Base-by-base conservation (phyloP, 192 early-diverging fungal species). In the Haplosporangium gracile region DNA sequence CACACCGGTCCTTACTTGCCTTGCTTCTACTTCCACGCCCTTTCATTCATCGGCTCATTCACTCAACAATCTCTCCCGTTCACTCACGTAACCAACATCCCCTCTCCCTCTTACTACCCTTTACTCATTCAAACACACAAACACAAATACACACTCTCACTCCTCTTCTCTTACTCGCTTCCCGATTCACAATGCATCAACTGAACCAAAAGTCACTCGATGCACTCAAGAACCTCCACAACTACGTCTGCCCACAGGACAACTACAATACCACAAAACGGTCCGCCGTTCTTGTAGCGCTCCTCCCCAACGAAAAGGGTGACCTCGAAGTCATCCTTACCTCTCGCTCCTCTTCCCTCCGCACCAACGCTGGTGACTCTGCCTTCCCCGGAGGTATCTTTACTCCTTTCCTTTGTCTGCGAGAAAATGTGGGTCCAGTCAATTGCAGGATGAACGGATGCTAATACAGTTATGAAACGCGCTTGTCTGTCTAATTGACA, bases 241-340 rank as follows among this genome's bases (percentile, higher is more conserved):
- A 43, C 22, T 26, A 82, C 60, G 65, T 71, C 10, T 57, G 22
- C 4, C 22, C 22, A 18, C 1, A 6, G 42, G 78, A 80, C 40
- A 38, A 43, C 16, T 86, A 71, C 40, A 15, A 81, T 4, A 39
- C 84, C 9, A 22, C 10, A 0, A 80, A 75, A 43, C 43, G 79
- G 15, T 86, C 78, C 3, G 84, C 84, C 0, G 84, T 86, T 36
- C 70, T 86, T 8, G 79, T 86, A 10, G 70, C 75, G 0, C 72
- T 86, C 4, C 2, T 86, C 5, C 45, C 75, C 18, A 86, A 86
- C 51, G 73, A 38, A 10, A 34, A 73, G 7, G 84, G 84, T 6
- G 79, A 86, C 18, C 84, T 86, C 70, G 84, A 86, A 51, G 84
- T 86, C 43, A 80, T 86, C 29, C 79, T 86, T 4, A 86, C 84